Evolutionary conservation across 2,329 filamentous ascomycete species (phyloP).

Genomic region (Exophiala sp.): DNA sequence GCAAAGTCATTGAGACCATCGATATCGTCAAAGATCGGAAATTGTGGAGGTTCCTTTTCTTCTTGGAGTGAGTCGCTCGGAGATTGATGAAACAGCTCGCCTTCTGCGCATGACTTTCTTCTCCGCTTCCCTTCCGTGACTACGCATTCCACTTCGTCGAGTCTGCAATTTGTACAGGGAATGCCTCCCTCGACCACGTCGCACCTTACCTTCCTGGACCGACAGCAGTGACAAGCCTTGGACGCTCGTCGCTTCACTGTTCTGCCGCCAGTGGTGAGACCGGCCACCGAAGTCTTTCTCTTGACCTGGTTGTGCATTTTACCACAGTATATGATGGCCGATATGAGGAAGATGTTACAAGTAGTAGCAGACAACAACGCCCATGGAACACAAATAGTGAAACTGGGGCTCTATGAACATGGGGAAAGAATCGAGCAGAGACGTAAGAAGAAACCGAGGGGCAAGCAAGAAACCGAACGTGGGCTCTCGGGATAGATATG

Average conservation of each 20-base stretch:
- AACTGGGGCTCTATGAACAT: neutral
- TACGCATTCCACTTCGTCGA: constrained; percentile 52
- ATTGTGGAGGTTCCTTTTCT: constrained; percentile 22
- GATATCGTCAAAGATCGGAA: constrained; percentile 31
- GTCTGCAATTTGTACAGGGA: constrained; percentile 80
- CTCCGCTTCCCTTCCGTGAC: constrained; percentile 79
- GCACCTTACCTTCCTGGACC: constrained; percentile 85
- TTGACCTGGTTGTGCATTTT: constrained; percentile 40
- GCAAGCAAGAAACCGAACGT: constrained; percentile 1
- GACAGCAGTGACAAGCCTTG: constrained; percentile 83
- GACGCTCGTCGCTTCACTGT: constrained; percentile 81
- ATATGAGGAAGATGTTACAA: neutral
- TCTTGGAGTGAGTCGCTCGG: constrained; percentile 25
- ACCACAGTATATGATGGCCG: constrained; percentile 1
- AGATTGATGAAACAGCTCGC: constrained; percentile 22
- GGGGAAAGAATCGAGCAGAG: neutral
- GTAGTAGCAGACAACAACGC: neutral
- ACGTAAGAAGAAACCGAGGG: constrained; percentile 1
- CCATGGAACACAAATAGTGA: neutral
- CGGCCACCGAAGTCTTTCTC: constrained; percentile 56
- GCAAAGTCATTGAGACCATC: constrained; percentile 25
- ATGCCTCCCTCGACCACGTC: constrained; percentile 84
- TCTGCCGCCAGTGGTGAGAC: constrained; percentile 51
- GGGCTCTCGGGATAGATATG: constrained; percentile 16
- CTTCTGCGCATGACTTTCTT: constrained; percentile 60